Evolutionary conservation across 164 flowering plant species (phyloP).

Genomic region (Stephania yunnanensis): DNA sequence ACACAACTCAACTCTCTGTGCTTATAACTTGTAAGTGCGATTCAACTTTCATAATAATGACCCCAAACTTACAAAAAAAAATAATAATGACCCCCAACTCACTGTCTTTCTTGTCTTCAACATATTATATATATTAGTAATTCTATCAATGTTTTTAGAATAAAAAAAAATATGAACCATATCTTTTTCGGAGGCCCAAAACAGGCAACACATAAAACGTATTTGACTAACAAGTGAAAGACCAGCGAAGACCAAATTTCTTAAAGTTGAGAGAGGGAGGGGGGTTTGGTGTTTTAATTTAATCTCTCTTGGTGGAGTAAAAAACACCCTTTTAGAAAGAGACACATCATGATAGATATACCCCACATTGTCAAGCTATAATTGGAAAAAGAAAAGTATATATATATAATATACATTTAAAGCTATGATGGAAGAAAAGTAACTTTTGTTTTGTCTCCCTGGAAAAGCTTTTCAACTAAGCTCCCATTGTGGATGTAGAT

Average conservation of each 20-base stretch:
- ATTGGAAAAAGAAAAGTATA: background rate
- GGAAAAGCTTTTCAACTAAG: background rate
- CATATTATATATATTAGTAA: background rate
- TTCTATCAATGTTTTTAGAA: background rate
- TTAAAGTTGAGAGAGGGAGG: background rate
- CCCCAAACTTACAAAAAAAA: background rate
- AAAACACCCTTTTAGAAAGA: background rate
- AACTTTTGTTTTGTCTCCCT: background rate
- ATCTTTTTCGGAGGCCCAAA: too few relatives aligned
- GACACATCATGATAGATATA: background rate
- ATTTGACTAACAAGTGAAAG: slow-evolving; percentile 2
- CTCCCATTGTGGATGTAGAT: background rate
- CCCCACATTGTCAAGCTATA: background rate
- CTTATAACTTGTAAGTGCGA: too few relatives aligned
- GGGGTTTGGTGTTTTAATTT: background rate
- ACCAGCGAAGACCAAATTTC: background rate
- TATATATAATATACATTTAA: too few relatives aligned
- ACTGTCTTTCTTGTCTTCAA: background rate
- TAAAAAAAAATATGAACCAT: background rate
- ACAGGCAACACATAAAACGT: background rate
- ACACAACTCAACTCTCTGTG: too few relatives aligned
- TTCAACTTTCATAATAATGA: too few relatives aligned
- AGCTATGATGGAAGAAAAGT: background rate
- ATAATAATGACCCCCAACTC: background rate
- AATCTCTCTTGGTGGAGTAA: background rate